Evolutionary conservation across 2,329 filamentous ascomycete genomes (phyloP).

Genomic region (Exserohilum turcica): DNA sequence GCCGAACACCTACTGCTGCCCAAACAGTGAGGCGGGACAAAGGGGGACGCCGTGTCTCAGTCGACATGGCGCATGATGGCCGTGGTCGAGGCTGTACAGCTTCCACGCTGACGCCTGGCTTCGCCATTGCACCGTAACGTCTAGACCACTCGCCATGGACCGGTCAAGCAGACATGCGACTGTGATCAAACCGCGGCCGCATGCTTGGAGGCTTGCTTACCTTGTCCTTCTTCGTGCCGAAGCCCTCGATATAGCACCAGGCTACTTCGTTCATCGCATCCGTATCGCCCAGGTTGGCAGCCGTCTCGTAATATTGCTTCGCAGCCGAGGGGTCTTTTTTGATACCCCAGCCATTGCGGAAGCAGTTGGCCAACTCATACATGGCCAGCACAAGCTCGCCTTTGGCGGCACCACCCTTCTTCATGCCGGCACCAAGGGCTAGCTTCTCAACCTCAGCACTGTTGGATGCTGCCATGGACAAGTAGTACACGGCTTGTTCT

Average conservation of each 20-base stretch:
- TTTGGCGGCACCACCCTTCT: constrained; percentile 92
- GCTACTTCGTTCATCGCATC: constrained; percentile 97
- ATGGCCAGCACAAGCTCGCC: constrained; percentile 96
- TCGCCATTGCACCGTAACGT: constrained; percentile 22
- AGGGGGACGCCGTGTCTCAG: constrained; percentile 31
- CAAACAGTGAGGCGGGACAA: constrained; percentile 48
- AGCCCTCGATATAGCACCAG: constrained; percentile 97
- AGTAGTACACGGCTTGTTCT: constrained; percentile 76
- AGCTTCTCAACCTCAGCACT: constrained; percentile 84
- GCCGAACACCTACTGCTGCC: constrained; percentile 44
- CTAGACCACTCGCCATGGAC: constrained; percentile 22
- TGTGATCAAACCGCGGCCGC: constrained; percentile 11
- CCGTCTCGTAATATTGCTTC: constrained; percentile 92
- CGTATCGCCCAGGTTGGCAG: constrained; percentile 92
- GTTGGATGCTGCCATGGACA: constrained; percentile 87
- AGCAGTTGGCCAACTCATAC: constrained; percentile 90
- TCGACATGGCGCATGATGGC: constrained; percentile 32
- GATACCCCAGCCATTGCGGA: constrained; percentile 93
- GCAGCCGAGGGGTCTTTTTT: constrained; percentile 84
- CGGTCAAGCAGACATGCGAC: constrained; percentile 29
- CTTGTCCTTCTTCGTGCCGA: constrained; percentile 98
- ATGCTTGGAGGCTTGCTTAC: constrained; percentile 61
- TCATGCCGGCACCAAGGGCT: constrained; percentile 83
- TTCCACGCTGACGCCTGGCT: constrained; percentile 33
- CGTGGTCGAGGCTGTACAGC: constrained; percentile 18